A percentile compares a stretch with the other conserved stretches of the same genome.
phyloP scores from a whole-genome alignment of 495 filamentous ascomycete genomes.

The Annulohypoxylon maeteangense region DNA sequence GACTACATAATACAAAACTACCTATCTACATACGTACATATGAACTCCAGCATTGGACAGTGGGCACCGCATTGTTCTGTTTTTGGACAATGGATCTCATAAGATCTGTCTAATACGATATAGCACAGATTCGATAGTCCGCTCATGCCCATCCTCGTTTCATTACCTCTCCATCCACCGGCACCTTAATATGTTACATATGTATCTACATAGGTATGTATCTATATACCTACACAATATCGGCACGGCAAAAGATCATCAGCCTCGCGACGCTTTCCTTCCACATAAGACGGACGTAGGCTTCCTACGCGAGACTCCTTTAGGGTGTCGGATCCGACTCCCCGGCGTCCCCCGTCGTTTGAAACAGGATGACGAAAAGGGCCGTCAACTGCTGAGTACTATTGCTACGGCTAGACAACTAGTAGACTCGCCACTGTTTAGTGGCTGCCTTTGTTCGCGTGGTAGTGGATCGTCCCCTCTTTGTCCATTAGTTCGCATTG shows the following conservation, averaged over 20 bases:
- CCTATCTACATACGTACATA: slow-evolving; percentile 5
- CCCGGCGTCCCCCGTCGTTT: slow-evolving; percentile 30
- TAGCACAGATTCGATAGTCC: slow-evolving; percentile 16
- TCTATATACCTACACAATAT: not conserved
- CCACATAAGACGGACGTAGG: not conserved
- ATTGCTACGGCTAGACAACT: slow-evolving; percentile 32
- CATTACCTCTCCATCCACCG: slow-evolving; percentile 15
- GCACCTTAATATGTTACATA: not conserved
- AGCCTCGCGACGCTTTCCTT: slow-evolving; percentile 28
- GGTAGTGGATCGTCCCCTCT: slow-evolving; percentile 32
- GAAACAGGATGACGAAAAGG: slow-evolving; percentile 40
- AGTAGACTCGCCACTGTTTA: slow-evolving; percentile 33
- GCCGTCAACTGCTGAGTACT: slow-evolving; percentile 19
- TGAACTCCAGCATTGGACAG: slow-evolving; percentile 7
- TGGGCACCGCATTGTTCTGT: slow-evolving; percentile 11
- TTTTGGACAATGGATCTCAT: slow-evolving; percentile 27
- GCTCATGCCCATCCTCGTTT: slow-evolving; percentile 28
- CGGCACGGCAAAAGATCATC: slow-evolving; percentile 3
- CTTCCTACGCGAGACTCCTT: slow-evolving; percentile 11
- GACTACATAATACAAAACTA: too few species aligned
- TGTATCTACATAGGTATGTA: not conserved
- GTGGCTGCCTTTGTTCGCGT: slow-evolving; percentile 33
- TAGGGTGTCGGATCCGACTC: slow-evolving; percentile 24
- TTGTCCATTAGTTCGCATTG: slow-evolving; percentile 32
- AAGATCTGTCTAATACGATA: slow-evolving; percentile 17